Percentiles rank a stretch among this genome's conserved stretches.
Conservation (phyloP, 306 rosid genomes). For the Begonia fuchsioides region DNA sequence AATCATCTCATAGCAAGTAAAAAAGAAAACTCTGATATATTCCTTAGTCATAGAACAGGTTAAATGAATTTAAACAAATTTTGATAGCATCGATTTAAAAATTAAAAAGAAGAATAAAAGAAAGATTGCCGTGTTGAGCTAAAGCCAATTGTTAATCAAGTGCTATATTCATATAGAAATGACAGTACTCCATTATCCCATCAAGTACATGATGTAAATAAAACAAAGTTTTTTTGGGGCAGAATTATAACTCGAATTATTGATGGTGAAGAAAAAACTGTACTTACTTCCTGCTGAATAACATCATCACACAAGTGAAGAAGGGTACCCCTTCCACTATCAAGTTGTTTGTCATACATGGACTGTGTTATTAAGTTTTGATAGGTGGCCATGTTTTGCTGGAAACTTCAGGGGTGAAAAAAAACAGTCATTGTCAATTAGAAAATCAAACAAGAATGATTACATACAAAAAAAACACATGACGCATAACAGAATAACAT, state of each 20-base stretch:
- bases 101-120: too few relatives aligned
- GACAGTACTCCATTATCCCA: too few relatives aligned
- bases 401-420: conserved; percentile 42
- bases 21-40: too few relatives aligned
- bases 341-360: conserved; percentile 91
- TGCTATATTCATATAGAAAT: too few relatives aligned
- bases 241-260: neutral
- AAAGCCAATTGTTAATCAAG: too few relatives aligned
- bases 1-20: too few relatives aligned
- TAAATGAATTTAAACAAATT: too few relatives aligned
- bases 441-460: neutral
- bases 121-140: too few relatives aligned
- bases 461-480: neutral
- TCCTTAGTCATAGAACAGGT: too few relatives aligned
- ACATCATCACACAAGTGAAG: conserved; percentile 98
- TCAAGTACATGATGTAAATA: too few relatives aligned
- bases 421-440: neutral
- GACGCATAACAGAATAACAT: neutral
- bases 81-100: too few relatives aligned
- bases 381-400: conserved; percentile 71
- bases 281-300: conserved; percentile 91
- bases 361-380: conserved; percentile 94
- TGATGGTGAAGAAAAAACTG: conserved; percentile 5
- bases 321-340: conserved; percentile 95
- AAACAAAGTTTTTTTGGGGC: too few relatives aligned